phyloP scores from a whole-genome alignment of 2,329 filamentous ascomycete species.

The Epichloe aotearoae region DNA sequence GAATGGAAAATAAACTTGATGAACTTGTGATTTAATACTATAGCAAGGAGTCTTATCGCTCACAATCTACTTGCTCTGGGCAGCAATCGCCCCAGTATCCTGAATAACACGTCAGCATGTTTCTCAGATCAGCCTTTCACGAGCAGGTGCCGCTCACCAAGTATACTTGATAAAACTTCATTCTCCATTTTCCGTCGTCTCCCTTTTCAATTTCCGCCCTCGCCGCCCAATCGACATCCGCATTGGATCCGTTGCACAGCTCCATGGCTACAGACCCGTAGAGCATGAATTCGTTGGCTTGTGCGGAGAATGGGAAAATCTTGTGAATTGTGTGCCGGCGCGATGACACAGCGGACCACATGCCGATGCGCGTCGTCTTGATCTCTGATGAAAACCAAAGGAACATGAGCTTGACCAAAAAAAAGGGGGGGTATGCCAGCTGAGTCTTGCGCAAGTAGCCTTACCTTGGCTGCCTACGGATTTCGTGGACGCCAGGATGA shows the following conservation, averaged over 20 bases:
- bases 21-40: too few species aligned
- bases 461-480: conserved; percentile 13
- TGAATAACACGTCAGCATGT: neutral
- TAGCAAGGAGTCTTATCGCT: too few species aligned
- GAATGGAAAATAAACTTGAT: too few species aligned
- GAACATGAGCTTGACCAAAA: too few species aligned
- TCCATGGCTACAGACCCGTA: conserved; percentile 17
- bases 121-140: neutral
- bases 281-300: conserved; percentile 19
- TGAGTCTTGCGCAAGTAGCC: neutral
- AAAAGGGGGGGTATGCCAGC: too few species aligned
- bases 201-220: conserved; percentile 35
- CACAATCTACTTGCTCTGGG: neutral
- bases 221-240: conserved; percentile 38
- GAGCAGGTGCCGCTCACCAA: conserved; percentile 24
- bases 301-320: conserved; percentile 17
- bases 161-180: conserved; percentile 42
- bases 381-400: conserved; percentile 14
- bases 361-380: conserved; percentile 13
- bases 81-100: conserved; percentile 5
- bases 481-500: conserved; percentile 17
- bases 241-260: conserved; percentile 13
- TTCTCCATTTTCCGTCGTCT: conserved; percentile 36
- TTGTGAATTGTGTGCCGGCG: conserved; percentile 17
- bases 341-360: conserved; percentile 17